Evolutionary conservation across 1,284 basidiomycete species (phyloP).

Genomic region (Trichosporon faecale): DNA sequence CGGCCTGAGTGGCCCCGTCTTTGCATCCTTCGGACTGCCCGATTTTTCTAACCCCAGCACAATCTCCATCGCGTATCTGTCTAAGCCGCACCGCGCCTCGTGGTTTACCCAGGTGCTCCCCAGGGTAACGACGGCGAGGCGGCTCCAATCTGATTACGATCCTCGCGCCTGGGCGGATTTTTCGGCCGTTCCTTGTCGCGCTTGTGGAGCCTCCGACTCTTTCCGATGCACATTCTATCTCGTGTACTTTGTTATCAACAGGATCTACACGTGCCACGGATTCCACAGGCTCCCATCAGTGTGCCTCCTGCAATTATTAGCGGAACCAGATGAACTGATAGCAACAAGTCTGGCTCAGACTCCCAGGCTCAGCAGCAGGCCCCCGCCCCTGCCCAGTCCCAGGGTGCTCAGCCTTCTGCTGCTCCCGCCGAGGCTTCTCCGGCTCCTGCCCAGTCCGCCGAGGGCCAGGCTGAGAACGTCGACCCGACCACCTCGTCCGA

Average conservation of each 20-base stretch:
- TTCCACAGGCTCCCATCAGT: not conserved
- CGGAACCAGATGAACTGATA: not conserved
- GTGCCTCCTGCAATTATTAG: not conserved
- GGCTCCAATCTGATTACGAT: not conserved
- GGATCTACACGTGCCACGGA: not conserved
- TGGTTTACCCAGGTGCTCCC: not conserved
- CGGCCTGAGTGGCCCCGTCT: conserved; percentile 10
- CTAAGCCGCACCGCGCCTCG: not conserved
- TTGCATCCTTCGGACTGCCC: conserved; percentile 6
- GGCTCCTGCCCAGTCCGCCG: not conserved
- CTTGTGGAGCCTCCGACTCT: conserved; percentile 4
- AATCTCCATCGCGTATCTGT: conserved; percentile 1
- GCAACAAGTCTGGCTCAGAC: not conserved
- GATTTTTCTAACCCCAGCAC: conserved; percentile 11
- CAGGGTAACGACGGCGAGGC: not conserved
- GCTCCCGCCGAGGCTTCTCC: not conserved
- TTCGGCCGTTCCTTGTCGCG: not conserved
- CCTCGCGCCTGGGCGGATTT: not conserved
- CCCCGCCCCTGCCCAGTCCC: not conserved
- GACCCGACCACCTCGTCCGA: not conserved
- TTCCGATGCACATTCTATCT: not conserved
- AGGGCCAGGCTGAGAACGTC: not conserved
- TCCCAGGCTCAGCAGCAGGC: not conserved
- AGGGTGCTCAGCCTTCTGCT: not conserved
- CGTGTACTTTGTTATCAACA: not conserved